phyloP scores from a whole-genome alignment of 176 grass and related monocot genomes.

The Leersia perrieri region DNA sequence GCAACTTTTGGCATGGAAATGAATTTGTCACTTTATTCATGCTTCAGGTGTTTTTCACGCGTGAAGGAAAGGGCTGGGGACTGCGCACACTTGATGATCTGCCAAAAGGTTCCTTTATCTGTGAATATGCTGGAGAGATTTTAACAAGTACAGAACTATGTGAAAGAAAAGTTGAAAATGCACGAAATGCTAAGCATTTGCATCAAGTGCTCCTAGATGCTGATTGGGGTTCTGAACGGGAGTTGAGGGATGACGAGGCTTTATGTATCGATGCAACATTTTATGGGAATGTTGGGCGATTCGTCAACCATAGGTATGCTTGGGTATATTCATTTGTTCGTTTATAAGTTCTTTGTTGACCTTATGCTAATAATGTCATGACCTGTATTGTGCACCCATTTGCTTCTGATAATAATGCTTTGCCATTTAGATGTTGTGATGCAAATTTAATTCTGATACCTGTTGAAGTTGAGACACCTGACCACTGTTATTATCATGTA shows the following conservation, averaged over 20 bases:
- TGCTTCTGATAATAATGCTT: not conserved
- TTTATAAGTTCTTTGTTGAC: not conserved
- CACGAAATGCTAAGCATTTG: conserved; percentile 40
- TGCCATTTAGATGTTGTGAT: conserved; percentile 53
- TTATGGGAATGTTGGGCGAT: conserved; percentile 70
- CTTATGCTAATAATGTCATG: not conserved
- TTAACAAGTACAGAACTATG: conserved; percentile 51
- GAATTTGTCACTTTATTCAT: not conserved
- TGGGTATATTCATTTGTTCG: not conserved
- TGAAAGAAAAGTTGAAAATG: conserved; percentile 37
- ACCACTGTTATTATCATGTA: not conserved
- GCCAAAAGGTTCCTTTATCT: conserved; percentile 67
- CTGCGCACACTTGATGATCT: conserved; percentile 54
- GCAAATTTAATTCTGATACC: not conserved
- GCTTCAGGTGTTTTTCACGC: conserved; percentile 58
- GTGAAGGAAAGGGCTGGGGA: conserved; percentile 62
- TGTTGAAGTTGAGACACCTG: not conserved
- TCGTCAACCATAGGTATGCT: conserved; percentile 68
- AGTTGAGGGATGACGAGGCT: conserved; percentile 55
- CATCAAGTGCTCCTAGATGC: conserved; percentile 59
- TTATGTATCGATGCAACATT: conserved; percentile 67
- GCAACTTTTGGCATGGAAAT: not conserved
- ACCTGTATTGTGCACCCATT: too few species aligned
- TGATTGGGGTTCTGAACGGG: conserved; percentile 50
- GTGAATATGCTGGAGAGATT: conserved; percentile 69